Conservation (phyloP, 768 basidiomycete species). For the Tricholoma sp. region DNA sequence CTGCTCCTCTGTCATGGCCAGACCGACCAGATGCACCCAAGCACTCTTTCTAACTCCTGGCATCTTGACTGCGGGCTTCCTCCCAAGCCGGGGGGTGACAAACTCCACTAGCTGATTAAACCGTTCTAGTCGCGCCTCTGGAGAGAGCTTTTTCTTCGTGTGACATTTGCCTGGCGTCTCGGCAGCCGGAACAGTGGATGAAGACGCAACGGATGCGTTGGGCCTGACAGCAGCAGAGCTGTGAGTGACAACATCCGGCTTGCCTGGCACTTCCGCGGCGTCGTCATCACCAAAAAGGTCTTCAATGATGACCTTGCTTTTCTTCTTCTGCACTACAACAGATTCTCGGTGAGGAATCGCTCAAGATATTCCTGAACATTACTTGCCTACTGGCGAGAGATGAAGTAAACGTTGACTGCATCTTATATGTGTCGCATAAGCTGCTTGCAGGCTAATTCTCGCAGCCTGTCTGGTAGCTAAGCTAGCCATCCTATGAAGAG, state of each 20-base stretch:
- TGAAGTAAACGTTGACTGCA: conserved; percentile 11
- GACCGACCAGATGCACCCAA: conserved; percentile 47
- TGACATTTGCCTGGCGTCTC: background rate
- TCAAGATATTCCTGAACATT: background rate
- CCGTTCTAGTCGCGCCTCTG: conserved; percentile 23
- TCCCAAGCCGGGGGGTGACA: conserved; percentile 33
- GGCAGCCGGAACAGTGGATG: conserved; percentile 6
- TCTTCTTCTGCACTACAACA: conserved; percentile 26
- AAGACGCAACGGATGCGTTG: background rate
- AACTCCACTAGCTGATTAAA: conserved; percentile 33
- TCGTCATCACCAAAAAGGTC: conserved; percentile 25
- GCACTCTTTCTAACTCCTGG: conserved; percentile 38
- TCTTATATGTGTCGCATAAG: background rate
- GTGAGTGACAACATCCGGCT: conserved; percentile 1
- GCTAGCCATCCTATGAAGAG: background rate
- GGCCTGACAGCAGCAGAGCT: background rate
- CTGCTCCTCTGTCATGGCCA: conserved; percentile 46
- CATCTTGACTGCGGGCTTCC: conserved; percentile 26
- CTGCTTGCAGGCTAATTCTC: background rate
- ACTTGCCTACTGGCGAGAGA: conserved; percentile 19
- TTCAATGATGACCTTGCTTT: conserved; percentile 21
- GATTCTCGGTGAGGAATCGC: background rate
- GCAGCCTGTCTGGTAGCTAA: background rate
- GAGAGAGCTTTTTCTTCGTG: conserved; percentile 20
- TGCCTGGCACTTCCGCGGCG: conserved; percentile 16